Conservation (phyloP, 1,284 basidiomycete genomes). For the Boletus semigastroideus region DNA sequence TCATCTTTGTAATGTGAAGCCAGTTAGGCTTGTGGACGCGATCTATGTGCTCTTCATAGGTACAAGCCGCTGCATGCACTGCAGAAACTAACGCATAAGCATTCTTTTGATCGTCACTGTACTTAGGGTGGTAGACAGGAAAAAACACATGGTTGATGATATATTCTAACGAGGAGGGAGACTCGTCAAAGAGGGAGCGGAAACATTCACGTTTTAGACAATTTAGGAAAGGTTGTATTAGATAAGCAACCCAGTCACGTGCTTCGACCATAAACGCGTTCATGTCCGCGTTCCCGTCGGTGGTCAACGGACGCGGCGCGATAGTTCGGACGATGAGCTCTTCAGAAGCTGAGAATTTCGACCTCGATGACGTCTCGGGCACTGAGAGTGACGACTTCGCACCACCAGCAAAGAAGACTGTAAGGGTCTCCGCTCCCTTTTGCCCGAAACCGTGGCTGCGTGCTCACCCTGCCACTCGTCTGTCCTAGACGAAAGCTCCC, state of each 20-base stretch:
- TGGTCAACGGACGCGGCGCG: constrained; percentile 10
- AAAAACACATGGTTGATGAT: too few species aligned
- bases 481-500: constrained; percentile 28
- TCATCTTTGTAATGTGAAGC: neutral
- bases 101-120: too few species aligned
- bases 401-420: constrained; percentile 58
- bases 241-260: constrained; percentile 7
- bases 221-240: too few species aligned
- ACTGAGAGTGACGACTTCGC: constrained; percentile 66
- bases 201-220: too few species aligned
- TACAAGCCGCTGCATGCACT: too few species aligned
- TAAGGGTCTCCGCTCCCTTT: constrained; percentile 8
- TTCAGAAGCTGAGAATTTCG: constrained; percentile 67
- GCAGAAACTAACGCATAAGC: too few species aligned
- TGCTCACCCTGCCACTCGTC: constrained; percentile 23
- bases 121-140: too few species aligned
- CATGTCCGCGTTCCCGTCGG: neutral
- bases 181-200: too few species aligned
- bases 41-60: neutral
- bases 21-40: neutral
- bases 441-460: neutral
- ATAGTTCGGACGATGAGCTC: constrained; percentile 44
- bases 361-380: constrained; percentile 56
- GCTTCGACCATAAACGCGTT: constrained; percentile 16
- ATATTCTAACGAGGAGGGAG: too few species aligned